These are phyloP conservation scores for Chalciporus pseudorubinellus DNA, from an alignment of 768 basidiomycete species.

Conservation along the genomic window DNA sequence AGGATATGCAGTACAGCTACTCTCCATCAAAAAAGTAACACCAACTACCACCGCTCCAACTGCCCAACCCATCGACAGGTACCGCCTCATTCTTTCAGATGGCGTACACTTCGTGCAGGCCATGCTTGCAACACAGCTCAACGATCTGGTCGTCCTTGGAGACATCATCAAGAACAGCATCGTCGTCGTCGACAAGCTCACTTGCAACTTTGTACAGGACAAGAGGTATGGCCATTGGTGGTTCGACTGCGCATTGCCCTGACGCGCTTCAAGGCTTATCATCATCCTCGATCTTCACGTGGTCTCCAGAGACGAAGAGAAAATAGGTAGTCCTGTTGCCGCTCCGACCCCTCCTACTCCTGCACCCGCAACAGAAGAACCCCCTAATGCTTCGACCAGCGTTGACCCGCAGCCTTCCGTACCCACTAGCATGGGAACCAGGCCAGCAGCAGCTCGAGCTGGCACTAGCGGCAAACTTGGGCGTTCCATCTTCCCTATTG, in stretches of 20 bases:
- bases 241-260: neutral
- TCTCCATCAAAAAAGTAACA: conserved; percentile 79
- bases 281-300: conserved; percentile 72
- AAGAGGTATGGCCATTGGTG: conserved; percentile 59
- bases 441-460: conserved; percentile 7
- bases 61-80: conserved; percentile 47
- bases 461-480: conserved; percentile 17
- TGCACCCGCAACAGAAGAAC: conserved; percentile 20
- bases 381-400: conserved; percentile 29
- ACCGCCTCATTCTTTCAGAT: conserved; percentile 87
- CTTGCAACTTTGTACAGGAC: conserved; percentile 79
- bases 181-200: conserved; percentile 68
- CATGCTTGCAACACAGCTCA: conserved; percentile 94
- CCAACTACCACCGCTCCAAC: conserved; percentile 25
- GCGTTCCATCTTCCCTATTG: conserved; percentile 72
- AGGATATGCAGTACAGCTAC: conserved; percentile 66
- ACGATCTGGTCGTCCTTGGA: conserved; percentile 64
- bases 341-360: conserved; percentile 37
- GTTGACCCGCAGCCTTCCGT: conserved; percentile 27
- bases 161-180: conserved; percentile 64
- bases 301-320: conserved; percentile 52
- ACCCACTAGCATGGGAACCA: conserved; percentile 15
- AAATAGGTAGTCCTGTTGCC: conserved; percentile 65
- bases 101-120: conserved; percentile 84
- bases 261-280: conserved; percentile 56